Base-by-base conservation (phyloP, 257 asterid genomes). In the Sherardia arvensis region DNA sequence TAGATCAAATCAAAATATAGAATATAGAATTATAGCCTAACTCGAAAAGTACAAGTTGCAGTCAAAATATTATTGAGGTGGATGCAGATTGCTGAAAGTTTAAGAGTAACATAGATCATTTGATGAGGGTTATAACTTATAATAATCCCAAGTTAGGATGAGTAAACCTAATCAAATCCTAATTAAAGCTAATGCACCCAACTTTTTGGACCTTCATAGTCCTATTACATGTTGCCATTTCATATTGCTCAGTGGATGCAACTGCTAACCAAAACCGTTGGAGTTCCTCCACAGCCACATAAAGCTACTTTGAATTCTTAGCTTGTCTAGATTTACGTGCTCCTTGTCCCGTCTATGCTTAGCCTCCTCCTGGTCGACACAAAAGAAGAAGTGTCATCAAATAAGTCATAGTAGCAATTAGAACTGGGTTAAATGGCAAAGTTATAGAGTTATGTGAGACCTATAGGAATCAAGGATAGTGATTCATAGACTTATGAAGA, bases 181-280 rank as follows among this genome's bases (percentile, higher is more conserved):
- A 78, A 64, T 61, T 55, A 76, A 77, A 82, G 78, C 81, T 71
- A n/a, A n/a, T n/a, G n/a, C n/a, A n/a, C n/a, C n/a, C 54, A 7
- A 11, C 69, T n/a, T 47, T 59, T 61, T 29, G 32, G 38, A 63
- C 64, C 66, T 58, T 48, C 28, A 48, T 23, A 51, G 8, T 49
- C n/a, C 32, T 23, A 43, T 5, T 48, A 34, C 56, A 64, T 43
- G 51, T 34, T 71, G 60, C 45, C 62, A 57, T 64, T 61, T 59
- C 28, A 45, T 71, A 23, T 2, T 22, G 48, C 21, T 64, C 27
- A 26, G 49, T 25, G 36, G 17, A 33, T 48, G 67, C 58, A 71
- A 33, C 55, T 33, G 17, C 62, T 21, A 15, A 27, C 62, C 45
- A 18, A 43, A 56, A 28, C 48, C n/a, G n/a, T n/a, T n/a, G n/a